A percentile compares a stretch with the other conserved stretches of the same genome.
These are phyloP conservation scores for Colletotrichum tamarilloi DNA, from an alignment of 2,329 filamentous ascomycete species.

Conservation along the genomic window DNA sequence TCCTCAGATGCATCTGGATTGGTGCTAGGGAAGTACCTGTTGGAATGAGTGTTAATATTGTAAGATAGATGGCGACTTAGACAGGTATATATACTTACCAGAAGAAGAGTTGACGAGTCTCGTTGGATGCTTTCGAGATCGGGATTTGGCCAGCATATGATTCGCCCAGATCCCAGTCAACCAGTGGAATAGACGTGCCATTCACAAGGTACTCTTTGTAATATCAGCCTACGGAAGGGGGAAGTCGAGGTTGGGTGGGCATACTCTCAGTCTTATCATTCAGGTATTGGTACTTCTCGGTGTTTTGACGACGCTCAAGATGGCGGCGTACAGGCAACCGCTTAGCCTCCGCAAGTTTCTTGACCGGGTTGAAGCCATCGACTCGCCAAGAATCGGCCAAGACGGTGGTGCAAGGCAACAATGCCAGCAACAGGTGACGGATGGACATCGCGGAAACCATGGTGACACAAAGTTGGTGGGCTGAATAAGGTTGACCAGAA, in stretches of 20 bases:
- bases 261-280: constrained; percentile 15
- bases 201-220: constrained; percentile 70
- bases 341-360: neutral
- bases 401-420: constrained; percentile 11
- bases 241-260: rapidly evolving
- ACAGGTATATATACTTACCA: constrained; percentile 71
- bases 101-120: constrained; percentile 69
- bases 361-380: constrained; percentile 11
- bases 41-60: neutral
- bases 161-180: constrained; percentile 75
- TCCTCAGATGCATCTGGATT: constrained; percentile 71
- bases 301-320: constrained; percentile 2
- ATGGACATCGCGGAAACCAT: constrained; percentile 2
- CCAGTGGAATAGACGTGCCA: constrained; percentile 74
- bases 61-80: neutral
- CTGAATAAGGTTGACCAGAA: neutral
- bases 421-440: neutral
- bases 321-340: neutral
- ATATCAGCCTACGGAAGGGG: neutral
- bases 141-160: constrained; percentile 74
- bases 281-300: constrained; percentile 15
- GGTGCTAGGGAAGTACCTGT: constrained; percentile 52
- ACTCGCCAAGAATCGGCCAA: constrained; percentile 20
- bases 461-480: neutral
- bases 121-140: constrained; percentile 55